These are phyloP conservation scores for Carex cristatella DNA, from an alignment of 176 grass and related monocot species.

Conservation along the genomic window DNA sequence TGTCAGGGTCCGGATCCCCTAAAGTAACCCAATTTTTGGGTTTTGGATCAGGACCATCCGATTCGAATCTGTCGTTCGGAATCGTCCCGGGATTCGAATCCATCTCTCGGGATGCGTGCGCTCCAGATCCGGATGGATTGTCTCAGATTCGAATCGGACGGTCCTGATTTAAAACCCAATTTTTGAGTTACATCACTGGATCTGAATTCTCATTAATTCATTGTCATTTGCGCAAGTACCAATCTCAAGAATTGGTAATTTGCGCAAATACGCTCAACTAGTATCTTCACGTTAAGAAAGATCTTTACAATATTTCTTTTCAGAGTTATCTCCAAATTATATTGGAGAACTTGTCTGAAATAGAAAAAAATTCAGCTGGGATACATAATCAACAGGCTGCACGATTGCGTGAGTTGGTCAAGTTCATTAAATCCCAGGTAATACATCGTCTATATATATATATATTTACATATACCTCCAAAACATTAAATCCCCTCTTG, in stretches of 20 bases:
- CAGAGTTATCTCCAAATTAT: constrained; percentile 98
- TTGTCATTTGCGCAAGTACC: neutral
- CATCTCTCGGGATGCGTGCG: too few relatives aligned
- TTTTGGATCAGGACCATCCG: too few relatives aligned
- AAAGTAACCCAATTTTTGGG: too few relatives aligned
- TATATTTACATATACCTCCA: neutral
- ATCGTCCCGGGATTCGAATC: too few relatives aligned
- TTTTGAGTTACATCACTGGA: too few relatives aligned
- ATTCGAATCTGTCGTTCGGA: too few relatives aligned
- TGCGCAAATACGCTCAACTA: neutral
- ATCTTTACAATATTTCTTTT: constrained; percentile 11
- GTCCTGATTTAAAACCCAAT: too few relatives aligned
- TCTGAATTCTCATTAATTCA: neutral
- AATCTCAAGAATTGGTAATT: neutral
- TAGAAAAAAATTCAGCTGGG: constrained; percentile 52
- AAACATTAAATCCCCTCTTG: neutral
- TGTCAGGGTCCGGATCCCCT: neutral
- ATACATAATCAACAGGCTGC: constrained; percentile 90
- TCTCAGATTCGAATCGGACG: too few relatives aligned
- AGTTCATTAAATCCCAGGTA: constrained; percentile 98
- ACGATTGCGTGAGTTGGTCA: constrained; percentile 79
- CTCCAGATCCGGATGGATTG: too few relatives aligned
- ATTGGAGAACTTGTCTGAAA: constrained; percentile 72
- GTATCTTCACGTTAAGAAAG: neutral
- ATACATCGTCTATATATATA: neutral